These are phyloP conservation scores for Beauveria sp. DNA, from an alignment of 2,329 filamentous ascomycete species.

Conservation along the genomic window DNA sequence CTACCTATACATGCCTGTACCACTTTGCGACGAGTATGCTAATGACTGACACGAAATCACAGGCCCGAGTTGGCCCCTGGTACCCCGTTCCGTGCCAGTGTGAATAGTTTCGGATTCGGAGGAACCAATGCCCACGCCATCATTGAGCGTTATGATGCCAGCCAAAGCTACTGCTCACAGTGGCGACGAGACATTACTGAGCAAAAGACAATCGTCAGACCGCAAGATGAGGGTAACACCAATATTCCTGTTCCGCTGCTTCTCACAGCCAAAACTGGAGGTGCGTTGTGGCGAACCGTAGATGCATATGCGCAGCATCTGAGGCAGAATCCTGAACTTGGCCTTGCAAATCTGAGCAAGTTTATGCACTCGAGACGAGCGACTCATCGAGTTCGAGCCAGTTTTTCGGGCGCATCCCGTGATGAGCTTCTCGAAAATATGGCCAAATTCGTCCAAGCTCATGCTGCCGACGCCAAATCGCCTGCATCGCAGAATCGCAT, in stretches of 20 bases:
- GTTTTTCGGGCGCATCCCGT: not conserved
- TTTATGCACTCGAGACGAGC: not conserved
- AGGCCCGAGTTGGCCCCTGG: not conserved
- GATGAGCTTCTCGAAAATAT: not conserved
- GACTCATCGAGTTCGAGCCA: not conserved
- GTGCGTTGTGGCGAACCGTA: not conserved
- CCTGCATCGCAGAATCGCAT: not conserved
- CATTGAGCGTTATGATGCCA: slow-evolving; percentile 10
- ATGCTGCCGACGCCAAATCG: not conserved
- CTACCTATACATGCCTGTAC: too few species aligned
- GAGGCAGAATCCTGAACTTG: not conserved
- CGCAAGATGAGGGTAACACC: not conserved
- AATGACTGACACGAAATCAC: not conserved
- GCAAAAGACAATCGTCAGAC: too few species aligned
- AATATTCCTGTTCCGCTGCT: not conserved
- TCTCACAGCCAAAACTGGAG: not conserved
- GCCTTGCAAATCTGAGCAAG: not conserved
- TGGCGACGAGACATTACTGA: too few species aligned
- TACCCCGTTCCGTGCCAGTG: slow-evolving; percentile 19
- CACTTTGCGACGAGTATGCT: too few species aligned
- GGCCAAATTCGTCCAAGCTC: not conserved
- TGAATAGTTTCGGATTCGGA: slow-evolving; percentile 37
- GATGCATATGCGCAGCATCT: not conserved
- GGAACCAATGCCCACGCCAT: slow-evolving; percentile 33
- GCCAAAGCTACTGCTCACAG: not conserved